Percentiles rank a stretch among this genome's conserved stretches.
Evolutionary conservation across 208 protist genomes (phyloP).

Genomic region (Willaertia magna): DNA sequence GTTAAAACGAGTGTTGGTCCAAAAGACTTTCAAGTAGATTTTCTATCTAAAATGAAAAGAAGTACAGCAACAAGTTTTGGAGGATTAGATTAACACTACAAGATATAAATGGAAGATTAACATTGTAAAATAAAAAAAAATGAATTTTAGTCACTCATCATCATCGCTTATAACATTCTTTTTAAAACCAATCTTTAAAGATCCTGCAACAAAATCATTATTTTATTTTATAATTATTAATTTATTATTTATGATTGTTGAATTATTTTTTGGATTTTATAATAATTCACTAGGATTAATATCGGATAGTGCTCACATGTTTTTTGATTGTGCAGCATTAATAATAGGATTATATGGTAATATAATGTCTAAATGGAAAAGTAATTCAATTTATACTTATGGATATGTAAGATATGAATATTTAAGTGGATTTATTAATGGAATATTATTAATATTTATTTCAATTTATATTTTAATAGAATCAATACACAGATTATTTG

Average conservation of each 20-base stretch:
- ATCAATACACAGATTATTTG: slow-evolving; percentile 52
- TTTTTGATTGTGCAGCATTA: slow-evolving; percentile 83
- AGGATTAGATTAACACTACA: no score
- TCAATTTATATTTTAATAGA: slow-evolving; percentile 45
- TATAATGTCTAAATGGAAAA: slow-evolving; percentile 64
- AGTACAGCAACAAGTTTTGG: no score
- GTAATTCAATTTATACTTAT: slow-evolving; percentile 51
- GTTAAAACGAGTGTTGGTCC: no score
- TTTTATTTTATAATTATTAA: slow-evolving; percentile 53
- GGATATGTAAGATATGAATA: slow-evolving; percentile 61
- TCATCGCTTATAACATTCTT: no score
- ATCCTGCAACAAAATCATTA: slow-evolving; percentile 2
- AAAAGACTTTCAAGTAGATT: no score
- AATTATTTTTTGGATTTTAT: slow-evolving; percentile 56
- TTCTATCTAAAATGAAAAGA: no score
- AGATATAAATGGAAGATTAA: no score
- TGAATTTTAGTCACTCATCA: no score
- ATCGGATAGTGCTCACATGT: slow-evolving; percentile 91
- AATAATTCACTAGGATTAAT: slow-evolving; percentile 72
- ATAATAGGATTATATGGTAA: slow-evolving; percentile 74
- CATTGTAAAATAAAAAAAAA: no score
- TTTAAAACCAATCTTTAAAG: no score
- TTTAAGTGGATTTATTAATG: slow-evolving; percentile 65
- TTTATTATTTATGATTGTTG: slow-evolving; percentile 54
- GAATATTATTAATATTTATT: slow-evolving; percentile 15